These are phyloP conservation scores for Hypomyces rosellus DNA, from an alignment of 2,329 filamentous ascomycete genomes.

Conservation along the genomic window DNA sequence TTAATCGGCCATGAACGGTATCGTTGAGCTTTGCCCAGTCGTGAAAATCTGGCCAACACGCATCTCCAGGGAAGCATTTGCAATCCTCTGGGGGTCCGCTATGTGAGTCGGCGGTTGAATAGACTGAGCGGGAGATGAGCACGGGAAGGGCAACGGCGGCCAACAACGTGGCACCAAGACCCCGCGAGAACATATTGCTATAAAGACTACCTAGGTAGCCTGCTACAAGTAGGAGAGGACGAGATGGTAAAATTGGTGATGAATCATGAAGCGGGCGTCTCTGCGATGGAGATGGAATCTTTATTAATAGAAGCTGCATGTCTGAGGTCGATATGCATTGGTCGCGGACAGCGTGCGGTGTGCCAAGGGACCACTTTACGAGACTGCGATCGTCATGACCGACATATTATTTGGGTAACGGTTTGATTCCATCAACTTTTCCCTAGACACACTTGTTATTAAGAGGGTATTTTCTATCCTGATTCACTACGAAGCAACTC, in stretches of 20 bases:
- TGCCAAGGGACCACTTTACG: too few relatives aligned
- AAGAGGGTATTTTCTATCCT: too few relatives aligned
- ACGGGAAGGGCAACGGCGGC: background rate
- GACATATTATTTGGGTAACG: too few relatives aligned
- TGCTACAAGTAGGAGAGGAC: background rate
- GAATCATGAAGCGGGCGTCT: background rate
- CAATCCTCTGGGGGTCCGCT: background rate
- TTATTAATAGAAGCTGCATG: background rate
- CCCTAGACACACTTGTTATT: too few relatives aligned
- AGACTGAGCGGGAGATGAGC: background rate
- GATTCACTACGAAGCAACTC: too few relatives aligned
- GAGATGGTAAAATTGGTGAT: background rate
- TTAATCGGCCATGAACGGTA: conserved; percentile 43
- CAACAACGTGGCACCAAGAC: background rate
- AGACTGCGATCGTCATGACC: too few relatives aligned
- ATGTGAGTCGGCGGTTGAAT: too few relatives aligned
- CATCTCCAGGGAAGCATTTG: background rate
- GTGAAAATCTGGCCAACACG: conserved; percentile 42
- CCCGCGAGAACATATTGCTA: background rate
- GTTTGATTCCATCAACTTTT: too few relatives aligned
- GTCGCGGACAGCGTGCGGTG: too few relatives aligned
- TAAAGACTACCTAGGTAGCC: background rate
- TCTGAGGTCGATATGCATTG: too few relatives aligned
- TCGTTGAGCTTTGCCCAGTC: conserved; percentile 45
- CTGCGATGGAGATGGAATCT: background rate